phyloP scores from a whole-genome alignment of 208 protist species.

The Trypanosomatidae sp. region DNA sequence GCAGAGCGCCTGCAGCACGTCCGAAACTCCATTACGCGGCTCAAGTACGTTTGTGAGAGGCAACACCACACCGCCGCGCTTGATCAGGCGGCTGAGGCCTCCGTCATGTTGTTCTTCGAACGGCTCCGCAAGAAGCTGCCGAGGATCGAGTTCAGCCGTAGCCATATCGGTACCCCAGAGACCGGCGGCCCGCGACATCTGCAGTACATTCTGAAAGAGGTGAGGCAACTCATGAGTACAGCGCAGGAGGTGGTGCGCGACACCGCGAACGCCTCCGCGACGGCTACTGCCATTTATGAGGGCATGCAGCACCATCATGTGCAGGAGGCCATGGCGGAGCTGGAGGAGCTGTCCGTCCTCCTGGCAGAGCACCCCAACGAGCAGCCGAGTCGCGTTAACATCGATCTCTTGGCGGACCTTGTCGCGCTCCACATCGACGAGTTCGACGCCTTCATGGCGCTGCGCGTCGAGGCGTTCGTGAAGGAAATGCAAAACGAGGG shows the following conservation, averaged over 20 bases:
- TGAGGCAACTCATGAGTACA: slow-evolving; percentile 20
- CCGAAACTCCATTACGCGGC: slow-evolving; percentile 71
- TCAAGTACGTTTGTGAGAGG: slow-evolving; percentile 78
- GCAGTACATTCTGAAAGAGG: slow-evolving; percentile 50
- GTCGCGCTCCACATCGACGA: slow-evolving; percentile 80
- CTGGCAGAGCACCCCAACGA: slow-evolving; percentile 38
- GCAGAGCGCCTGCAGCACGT: slow-evolving; percentile 72
- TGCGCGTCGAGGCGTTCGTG: slow-evolving; percentile 66
- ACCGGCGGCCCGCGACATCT: slow-evolving; percentile 57
- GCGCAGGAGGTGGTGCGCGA: slow-evolving; percentile 23
- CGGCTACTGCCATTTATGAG: slow-evolving; percentile 54
- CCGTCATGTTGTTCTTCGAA: slow-evolving; percentile 53
- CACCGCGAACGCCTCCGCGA: slow-evolving; percentile 25
- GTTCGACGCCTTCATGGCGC: slow-evolving; percentile 77
- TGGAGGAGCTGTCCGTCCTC: slow-evolving; percentile 64
- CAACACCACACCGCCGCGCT: slow-evolving; percentile 59
- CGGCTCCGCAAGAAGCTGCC: slow-evolving; percentile 49
- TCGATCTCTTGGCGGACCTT: slow-evolving; percentile 65
- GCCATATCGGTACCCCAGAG: slow-evolving; percentile 37
- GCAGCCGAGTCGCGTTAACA: slow-evolving; percentile 66
- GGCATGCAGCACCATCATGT: slow-evolving; percentile 70
- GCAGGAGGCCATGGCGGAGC: slow-evolving; percentile 55
- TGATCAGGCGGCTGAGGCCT: slow-evolving; percentile 61
- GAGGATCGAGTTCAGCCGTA: slow-evolving; percentile 61
- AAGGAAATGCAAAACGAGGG: slow-evolving; percentile 77